Conservation (phyloP, 1,284 basidiomycete species). For the Naganishia cerealis region DNA sequence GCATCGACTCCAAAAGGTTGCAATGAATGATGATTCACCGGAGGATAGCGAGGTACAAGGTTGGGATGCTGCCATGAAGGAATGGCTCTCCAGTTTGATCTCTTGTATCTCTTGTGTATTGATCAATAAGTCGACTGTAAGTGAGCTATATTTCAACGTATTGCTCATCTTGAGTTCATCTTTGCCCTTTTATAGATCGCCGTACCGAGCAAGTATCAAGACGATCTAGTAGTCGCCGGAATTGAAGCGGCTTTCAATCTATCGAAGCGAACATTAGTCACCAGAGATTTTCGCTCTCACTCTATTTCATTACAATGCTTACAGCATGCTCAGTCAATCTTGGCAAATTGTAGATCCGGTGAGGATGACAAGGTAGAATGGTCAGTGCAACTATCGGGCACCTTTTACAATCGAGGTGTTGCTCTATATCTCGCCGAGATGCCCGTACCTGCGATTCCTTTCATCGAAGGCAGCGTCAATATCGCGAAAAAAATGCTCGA, state of each 20-base stretch:
- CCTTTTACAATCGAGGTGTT: constrained; percentile 31
- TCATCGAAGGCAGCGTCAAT: constrained; percentile 63
- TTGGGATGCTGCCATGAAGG: background rate
- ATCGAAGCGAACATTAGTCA: constrained; percentile 33
- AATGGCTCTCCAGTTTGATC: constrained; percentile 6
- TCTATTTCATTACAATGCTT: constrained; percentile 14
- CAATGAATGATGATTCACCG: background rate
- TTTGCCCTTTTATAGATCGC: constrained; percentile 13
- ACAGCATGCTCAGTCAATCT: constrained; percentile 20
- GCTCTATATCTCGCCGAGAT: constrained; percentile 47
- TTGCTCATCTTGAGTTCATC: constrained; percentile 9
- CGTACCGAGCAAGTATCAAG: constrained; percentile 17
- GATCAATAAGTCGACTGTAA: constrained; percentile 23
- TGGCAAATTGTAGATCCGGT: constrained; percentile 15
- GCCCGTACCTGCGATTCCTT: constrained; percentile 65
- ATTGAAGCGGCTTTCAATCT: constrained; percentile 43
- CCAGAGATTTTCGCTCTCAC: constrained; percentile 32
- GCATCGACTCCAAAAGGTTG: constrained; percentile 6
- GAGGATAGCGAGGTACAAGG: background rate
- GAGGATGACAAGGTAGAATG: constrained; percentile 28
- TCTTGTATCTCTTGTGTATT: constrained; percentile 19
- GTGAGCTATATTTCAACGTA: constrained; percentile 15
- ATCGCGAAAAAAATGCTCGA: constrained; percentile 59
- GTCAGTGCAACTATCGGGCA: constrained; percentile 13
- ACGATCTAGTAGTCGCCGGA: constrained; percentile 36